A percentile compares a stretch with the other conserved stretches of the same genome.
These are phyloP conservation scores for Xylaria arbuscula DNA, from an alignment of 2,329 filamentous ascomycete species.

Conservation along the genomic window DNA sequence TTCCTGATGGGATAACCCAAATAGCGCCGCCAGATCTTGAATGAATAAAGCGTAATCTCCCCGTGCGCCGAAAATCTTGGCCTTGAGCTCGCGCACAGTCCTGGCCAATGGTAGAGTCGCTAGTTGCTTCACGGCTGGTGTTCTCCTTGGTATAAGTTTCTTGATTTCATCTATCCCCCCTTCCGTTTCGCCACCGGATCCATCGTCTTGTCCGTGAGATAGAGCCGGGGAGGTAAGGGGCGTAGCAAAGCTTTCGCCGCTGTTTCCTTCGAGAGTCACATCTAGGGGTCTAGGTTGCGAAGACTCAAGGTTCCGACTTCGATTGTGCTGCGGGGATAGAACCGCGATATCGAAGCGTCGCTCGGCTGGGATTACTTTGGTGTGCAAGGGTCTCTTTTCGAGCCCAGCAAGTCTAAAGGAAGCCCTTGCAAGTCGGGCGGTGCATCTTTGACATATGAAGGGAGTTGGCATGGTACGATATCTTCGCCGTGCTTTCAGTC, in stretches of 20 bases:
- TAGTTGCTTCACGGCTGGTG: background rate
- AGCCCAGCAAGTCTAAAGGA: background rate
- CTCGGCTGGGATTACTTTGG: constrained; percentile 22
- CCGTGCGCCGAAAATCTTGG: constrained; percentile 39
- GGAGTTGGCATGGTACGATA: constrained; percentile 44
- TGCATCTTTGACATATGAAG: constrained; percentile 48
- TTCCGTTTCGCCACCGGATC: background rate
- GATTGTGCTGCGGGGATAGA: background rate
- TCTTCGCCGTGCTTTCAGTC: constrained; percentile 21
- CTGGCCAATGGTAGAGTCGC: constrained; percentile 8
- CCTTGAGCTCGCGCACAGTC: constrained; percentile 34
- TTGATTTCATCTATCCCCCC: constrained; percentile 5
- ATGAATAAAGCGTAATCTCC: constrained; percentile 35
- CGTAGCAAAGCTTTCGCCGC: background rate
- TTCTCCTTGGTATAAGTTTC: constrained; percentile 28
- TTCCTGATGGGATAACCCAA: constrained; percentile 41
- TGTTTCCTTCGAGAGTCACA: background rate
- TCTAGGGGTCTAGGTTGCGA: background rate
- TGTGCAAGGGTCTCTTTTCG: constrained; percentile 14
- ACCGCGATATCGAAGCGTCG: background rate
- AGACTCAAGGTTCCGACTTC: background rate
- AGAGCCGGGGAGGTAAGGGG: background rate
- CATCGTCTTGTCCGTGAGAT: constrained; percentile 9
- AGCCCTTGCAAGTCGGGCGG: constrained; percentile 42
- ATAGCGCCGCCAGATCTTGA: constrained; percentile 39